Conservation (phyloP, 257 asterid genomes). For the Cynanchum wilfordii region DNA sequence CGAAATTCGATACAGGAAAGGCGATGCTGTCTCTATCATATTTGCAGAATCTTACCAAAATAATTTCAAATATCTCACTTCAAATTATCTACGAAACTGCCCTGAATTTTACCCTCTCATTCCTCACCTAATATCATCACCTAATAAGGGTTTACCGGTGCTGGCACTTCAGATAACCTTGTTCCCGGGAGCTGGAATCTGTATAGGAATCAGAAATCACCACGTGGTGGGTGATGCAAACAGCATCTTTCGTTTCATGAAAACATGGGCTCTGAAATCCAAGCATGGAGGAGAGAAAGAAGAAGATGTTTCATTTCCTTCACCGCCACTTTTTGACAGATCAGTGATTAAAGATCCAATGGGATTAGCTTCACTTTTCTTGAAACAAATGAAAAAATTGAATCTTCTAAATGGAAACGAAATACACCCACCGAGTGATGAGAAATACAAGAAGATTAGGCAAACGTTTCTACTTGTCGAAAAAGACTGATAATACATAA, state of each 20-base stretch:
- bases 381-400: too few relatives aligned
- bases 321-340: too few relatives aligned
- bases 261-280: conserved; percentile 26
- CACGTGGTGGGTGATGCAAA: conserved; percentile 39
- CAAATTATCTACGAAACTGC: conserved; percentile 22
- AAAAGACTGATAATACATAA: too few relatives aligned
- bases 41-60: conserved; percentile 18
- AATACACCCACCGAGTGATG: too few relatives aligned
- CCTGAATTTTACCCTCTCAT: conserved; percentile 22
- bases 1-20: conserved; percentile 8
- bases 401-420: too few relatives aligned
- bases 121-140: conserved; percentile 22
- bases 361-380: too few relatives aligned
- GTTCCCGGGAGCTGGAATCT: conserved; percentile 31
- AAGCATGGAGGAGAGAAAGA: not conserved
- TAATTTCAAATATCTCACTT: conserved; percentile 20
- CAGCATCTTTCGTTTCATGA: conserved; percentile 23
- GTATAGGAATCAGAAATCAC: conserved; percentile 29
- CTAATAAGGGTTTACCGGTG: conserved; percentile 10
- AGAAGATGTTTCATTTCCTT: too few relatives aligned
- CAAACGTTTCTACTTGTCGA: too few relatives aligned
- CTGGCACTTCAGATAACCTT: conserved; percentile 34
- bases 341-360: too few relatives aligned
- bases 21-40: conserved; percentile 21
- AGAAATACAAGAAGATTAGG: too few relatives aligned